Evolutionary conservation across 2,329 filamentous ascomycete species (phyloP), one percentile per base, ranked within the genome.

Genomic region (Cladophialophora psammophila): DNA sequence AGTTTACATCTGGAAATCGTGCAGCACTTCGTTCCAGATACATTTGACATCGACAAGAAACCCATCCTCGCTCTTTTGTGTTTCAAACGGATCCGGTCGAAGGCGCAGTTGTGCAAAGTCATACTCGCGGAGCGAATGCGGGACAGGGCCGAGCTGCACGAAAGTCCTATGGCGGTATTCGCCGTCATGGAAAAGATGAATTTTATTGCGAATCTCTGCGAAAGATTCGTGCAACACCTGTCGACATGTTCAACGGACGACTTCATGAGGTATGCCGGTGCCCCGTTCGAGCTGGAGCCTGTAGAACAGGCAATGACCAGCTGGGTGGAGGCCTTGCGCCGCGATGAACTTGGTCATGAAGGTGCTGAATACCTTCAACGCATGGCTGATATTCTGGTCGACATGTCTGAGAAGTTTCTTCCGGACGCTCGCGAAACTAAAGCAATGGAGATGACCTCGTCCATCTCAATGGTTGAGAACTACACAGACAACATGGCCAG

Each of bases 71-170:
- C 94, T 5, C 85, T 97, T 60, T 85, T 99, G 63, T 87, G 93
- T 8, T 96, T 97, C 83, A 94, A 92, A 77, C 87, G 94, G 53
- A 86, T 98, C 56, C 88, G 88, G 0, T 97, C 96, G 84, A 99
- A 98, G 82, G 91, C 94, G 0, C 88, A 87, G 59, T 82, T 97
- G 57, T 84, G 96, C 66, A 89, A 90, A 71, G 87, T 85, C 40
- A 93, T 95, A 71, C 86, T 97, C 74, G 91, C 90, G 71, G 93
- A 97, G 74, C 87, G 90, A 57, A 83, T 94, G 72, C 88, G 87
- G 63, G 88, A 90, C 55, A 84, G 88, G n/a, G 82, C 87, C 48
- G 87, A 89, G 18, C 86, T 90, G 67, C 72, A 93, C 71, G 92
- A 96, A 71, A 91, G 95, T 71, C 82, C 92, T 5, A 91, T 96